These are phyloP conservation scores for Poronia punctata DNA, from an alignment of 495 filamentous ascomycete species.

Conservation along the genomic window DNA sequence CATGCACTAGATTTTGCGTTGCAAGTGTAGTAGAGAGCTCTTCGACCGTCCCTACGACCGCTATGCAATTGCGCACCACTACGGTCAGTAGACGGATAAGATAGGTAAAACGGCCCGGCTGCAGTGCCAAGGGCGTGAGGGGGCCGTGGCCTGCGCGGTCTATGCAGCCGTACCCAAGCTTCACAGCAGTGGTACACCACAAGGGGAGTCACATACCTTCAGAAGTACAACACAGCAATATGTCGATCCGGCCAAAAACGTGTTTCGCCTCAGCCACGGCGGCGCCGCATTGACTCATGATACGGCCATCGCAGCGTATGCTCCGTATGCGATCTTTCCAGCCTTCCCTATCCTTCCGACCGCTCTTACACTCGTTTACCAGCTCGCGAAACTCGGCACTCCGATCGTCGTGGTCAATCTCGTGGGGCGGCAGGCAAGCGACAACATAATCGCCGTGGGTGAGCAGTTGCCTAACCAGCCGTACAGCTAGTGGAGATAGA, in stretches of 20 bases:
- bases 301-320: constrained; percentile 49
- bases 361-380: constrained; percentile 52
- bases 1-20: constrained; percentile 69
- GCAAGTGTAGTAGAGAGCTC: constrained; percentile 70
- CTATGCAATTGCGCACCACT: constrained; percentile 35
- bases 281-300: constrained; percentile 61
- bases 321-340: constrained; percentile 52
- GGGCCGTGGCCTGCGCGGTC: constrained; percentile 1
- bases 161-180: too few relatives aligned
- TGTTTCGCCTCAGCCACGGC: constrained; percentile 80
- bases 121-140: too few relatives aligned
- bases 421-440: constrained; percentile 63
- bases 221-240: constrained; percentile 79
- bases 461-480: constrained; percentile 66
- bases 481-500: constrained; percentile 67
- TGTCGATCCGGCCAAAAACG: constrained; percentile 80
- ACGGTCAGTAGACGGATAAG: neutral
- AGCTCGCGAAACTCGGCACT: constrained; percentile 49
- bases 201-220: constrained; percentile 50
- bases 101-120: too few relatives aligned
- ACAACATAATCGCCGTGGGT: constrained; percentile 81
- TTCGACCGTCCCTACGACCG: constrained; percentile 85
- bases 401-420: constrained; percentile 55
- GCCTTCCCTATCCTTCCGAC: constrained; percentile 46
- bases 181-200: neutral